A percentile compares a stretch with the other conserved stretches of the same genome.
Conservation (phyloP, 192 early-diverging fungal genomes). For the Linderina pennispora region DNA sequence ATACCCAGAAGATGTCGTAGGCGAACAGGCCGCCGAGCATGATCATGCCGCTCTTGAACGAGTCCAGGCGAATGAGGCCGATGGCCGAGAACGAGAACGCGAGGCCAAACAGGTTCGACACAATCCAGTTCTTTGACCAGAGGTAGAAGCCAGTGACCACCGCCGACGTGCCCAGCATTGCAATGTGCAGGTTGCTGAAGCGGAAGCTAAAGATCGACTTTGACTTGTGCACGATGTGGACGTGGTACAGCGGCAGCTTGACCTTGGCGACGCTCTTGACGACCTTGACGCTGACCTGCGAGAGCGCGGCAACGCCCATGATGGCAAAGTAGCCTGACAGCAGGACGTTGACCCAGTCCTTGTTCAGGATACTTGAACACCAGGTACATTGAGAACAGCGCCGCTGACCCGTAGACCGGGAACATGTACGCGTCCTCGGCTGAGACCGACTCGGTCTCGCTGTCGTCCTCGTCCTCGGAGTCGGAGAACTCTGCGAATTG, state of each 20-base stretch:
- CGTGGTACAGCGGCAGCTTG: conserved; percentile 66
- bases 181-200: conserved; percentile 66
- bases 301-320: conserved; percentile 73
- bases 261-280: conserved; percentile 44
- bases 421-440: conserved; percentile 90
- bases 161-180: conserved; percentile 49
- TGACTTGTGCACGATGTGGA: conserved; percentile 48
- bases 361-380: conserved; percentile 82
- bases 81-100: conserved; percentile 84
- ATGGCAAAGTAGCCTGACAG: conserved; percentile 81
- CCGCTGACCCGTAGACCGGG: conserved; percentile 81
- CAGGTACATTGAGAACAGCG: conserved; percentile 77
- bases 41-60: conserved; percentile 95
- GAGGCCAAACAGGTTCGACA: conserved; percentile 83
- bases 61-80: conserved; percentile 82
- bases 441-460: conserved; percentile 75
- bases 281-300: conserved; percentile 57
- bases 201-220: conserved; percentile 25
- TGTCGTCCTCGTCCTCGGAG: conserved; percentile 58
- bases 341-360: conserved; percentile 75
- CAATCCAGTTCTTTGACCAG: conserved; percentile 87
- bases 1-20: conserved; percentile 99
- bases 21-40: conserved; percentile 86
- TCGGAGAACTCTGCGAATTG: conserved; percentile 50
- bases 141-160: conserved; percentile 68